A percentile compares a stretch with the other conserved stretches of the same genome.
Evolutionary conservation across 306 rosid species (phyloP).

Genomic region (Canavalia ensiformis): DNA sequence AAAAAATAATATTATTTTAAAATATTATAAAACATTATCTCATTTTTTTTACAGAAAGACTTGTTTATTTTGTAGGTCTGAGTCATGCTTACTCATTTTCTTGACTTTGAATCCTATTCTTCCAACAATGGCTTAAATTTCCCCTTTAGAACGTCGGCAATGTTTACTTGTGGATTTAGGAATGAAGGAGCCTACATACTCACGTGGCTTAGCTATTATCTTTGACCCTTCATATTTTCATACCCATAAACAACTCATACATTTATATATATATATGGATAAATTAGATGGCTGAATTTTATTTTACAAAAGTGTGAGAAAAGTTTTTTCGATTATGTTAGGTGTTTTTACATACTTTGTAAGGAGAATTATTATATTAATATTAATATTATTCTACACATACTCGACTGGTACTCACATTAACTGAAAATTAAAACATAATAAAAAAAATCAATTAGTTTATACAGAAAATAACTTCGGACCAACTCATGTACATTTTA

Average conservation of each 20-base stretch:
- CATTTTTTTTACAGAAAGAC: not conserved
- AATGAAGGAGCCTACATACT: not conserved
- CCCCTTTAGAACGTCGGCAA: not conserved
- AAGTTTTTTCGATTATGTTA: not conserved
- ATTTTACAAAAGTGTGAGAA: no score
- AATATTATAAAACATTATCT: not conserved
- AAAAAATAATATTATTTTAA: not conserved
- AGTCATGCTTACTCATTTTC: not conserved
- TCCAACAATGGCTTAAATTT: slow-evolving; percentile 33
- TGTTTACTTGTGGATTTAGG: not conserved
- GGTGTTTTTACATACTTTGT: not conserved
- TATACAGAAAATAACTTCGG: no score
- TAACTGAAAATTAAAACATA: no score
- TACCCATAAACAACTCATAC: no score
- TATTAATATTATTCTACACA: no score
- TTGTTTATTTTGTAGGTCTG: not conserved
- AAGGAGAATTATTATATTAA: no score
- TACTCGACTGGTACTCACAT: no score
- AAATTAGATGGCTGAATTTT: no score
- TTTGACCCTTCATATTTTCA: no score
- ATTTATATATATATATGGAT: no score
- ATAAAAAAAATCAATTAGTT: no score
- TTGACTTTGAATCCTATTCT: not conserved
- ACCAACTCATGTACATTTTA: not conserved
- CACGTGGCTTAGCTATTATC: slow-evolving; percentile 37